A percentile compares a stretch with the other conserved stretches of the same genome.
phyloP scores from a whole-genome alignment of 495 filamentous ascomycete species.

The Aspergillus kassunensis region DNA sequence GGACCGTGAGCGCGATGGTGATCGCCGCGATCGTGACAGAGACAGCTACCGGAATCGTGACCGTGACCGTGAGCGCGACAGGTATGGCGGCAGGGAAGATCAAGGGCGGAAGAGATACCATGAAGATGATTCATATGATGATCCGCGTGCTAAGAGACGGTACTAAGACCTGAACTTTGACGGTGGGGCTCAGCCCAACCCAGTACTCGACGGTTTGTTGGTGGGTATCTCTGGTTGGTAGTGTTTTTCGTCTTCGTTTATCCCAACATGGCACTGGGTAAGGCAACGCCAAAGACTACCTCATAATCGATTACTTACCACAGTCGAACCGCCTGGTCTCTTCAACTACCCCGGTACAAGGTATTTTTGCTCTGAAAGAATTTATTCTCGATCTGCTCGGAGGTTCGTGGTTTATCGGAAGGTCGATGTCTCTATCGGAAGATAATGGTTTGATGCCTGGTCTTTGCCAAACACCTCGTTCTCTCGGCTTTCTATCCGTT shows the following conservation, averaged over 20 bases:
- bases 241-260: conserved; percentile 48
- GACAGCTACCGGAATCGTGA: conserved; percentile 50
- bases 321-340: conserved; percentile 12
- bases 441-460: conserved; percentile 7
- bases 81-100: conserved; percentile 60
- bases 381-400: not conserved
- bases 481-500: conserved; percentile 20
- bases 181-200: conserved; percentile 15
- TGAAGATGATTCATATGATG: conserved; percentile 63
- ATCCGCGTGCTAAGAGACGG: conserved; percentile 73
- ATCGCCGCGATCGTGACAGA: conserved; percentile 41
- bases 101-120: conserved; percentile 54
- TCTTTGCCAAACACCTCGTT: conserved; percentile 10
- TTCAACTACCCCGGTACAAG: not conserved
- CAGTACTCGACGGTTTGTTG: conserved; percentile 38
- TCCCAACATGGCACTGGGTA: conserved; percentile 53
- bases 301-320: conserved; percentile 16
- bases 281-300: conserved; percentile 30
- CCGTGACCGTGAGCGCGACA: conserved; percentile 47
- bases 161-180: conserved; percentile 51
- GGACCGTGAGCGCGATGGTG: conserved; percentile 54
- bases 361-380: not conserved
- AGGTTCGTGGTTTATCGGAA: not conserved
- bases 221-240: conserved; percentile 47
- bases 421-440: conserved; percentile 2